Conservation (phyloP, 2,329 filamentous ascomycete species). For the Colletotrichum sp. region DNA sequence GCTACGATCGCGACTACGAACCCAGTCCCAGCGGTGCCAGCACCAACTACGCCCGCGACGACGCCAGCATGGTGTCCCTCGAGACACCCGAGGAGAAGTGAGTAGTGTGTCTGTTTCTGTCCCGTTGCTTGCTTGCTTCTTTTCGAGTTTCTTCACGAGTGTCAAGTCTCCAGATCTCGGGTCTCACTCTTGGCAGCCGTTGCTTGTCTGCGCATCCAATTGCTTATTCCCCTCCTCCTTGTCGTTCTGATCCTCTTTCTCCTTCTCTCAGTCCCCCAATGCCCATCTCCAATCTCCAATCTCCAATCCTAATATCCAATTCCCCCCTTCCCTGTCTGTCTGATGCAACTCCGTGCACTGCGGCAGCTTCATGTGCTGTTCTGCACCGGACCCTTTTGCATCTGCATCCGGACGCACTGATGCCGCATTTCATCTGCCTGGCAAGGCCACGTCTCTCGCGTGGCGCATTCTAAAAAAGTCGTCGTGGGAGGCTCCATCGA, state of each 20-base stretch:
- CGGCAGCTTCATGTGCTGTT: neutral
- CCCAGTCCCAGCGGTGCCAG: neutral
- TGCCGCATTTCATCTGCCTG: neutral
- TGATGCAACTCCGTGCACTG: neutral
- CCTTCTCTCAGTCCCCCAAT: neutral
- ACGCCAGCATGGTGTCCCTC: slow-evolving; percentile 2
- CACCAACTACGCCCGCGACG: neutral
- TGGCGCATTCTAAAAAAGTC: neutral
- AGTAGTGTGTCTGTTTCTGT: neutral
- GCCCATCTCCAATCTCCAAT: neutral
- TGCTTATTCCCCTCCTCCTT: neutral
- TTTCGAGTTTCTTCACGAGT: neutral
- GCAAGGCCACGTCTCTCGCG: slow-evolving; percentile 9
- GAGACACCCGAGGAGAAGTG: neutral
- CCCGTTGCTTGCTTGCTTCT: neutral
- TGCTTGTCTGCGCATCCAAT: neutral
- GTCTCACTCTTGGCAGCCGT: neutral
- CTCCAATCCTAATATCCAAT: neutral
- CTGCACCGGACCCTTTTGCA: neutral
- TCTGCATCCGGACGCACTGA: slow-evolving; percentile 2
- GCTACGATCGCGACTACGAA: neutral
- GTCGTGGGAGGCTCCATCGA: neutral
- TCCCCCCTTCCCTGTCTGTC: neutral
- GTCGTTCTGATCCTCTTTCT: neutral
- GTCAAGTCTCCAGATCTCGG: neutral